Base-by-base conservation (phyloP, 352 stramenopile genomes). In the Pythium dissotocum region DNA sequence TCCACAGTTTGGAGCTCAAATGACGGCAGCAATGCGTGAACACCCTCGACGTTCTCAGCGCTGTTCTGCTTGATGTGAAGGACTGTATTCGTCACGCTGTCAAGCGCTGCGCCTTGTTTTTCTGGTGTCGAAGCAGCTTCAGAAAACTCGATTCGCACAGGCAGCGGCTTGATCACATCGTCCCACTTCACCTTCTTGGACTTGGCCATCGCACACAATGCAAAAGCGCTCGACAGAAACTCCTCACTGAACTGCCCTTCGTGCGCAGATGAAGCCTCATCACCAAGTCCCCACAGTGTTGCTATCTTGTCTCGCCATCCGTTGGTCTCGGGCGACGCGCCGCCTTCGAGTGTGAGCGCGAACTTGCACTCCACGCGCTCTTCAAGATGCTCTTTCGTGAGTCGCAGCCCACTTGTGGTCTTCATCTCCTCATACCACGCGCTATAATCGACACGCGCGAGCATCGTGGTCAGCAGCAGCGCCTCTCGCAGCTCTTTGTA, bases 71-170 rank as follows among this genome's bases (percentile, higher is more conserved):
- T n/a, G 6, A n/a, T n/a, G n/a, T 24, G 44, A 10, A 44, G 12
- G 8, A 57, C 42, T 0, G 44, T 24, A 36, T 64, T 12, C 7
- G 44, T 28, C 10, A 53, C 42, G 2, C 8, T 0, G 10, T 51
- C 10, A 0, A 67, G 49, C 1, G 33, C 10, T 14, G 58, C 35
- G 4, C 14, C 18, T 14, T 58, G 35, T 6, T 28, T 2, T 2
- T 61, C 26, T 5, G 28, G 4, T 2, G 49, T 60, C 21, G 14
- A 0, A n/a, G 7, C 26, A n/a, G 56, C 16, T 35, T 67, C 49
- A 16, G 61, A 61, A 30, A 61, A 67, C 51, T 67, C 51, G n/a
- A 61, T 10, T 33, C 61, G 49, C 7, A 67, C 16, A 12, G 61
- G 36, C 9, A 67, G 52, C n/a, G 61, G 28, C 26, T 44, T 21